Evolutionary conservation across 352 stramenopile genomes (phyloP).

Genomic region (Phytophthora pistaciae): DNA sequence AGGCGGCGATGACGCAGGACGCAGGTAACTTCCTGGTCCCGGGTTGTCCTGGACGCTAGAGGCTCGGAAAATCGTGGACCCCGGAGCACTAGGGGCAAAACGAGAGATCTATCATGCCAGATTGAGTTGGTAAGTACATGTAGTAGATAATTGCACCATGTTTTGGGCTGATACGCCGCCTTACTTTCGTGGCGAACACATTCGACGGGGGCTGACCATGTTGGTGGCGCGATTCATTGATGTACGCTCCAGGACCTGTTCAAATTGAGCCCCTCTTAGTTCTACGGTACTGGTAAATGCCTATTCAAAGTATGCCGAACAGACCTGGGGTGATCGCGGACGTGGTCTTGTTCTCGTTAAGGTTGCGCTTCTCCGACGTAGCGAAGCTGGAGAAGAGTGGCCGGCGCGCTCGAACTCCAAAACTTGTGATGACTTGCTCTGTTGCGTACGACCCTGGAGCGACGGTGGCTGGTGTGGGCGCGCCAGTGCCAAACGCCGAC

Average conservation of each 20-base stretch:
- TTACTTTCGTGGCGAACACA: conserved; percentile 76
- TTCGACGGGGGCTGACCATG: conserved; percentile 49
- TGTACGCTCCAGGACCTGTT: conserved; percentile 70
- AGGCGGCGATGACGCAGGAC: conserved; percentile 28
- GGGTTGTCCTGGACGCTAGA: conserved; percentile 83
- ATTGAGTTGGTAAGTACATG: background rate
- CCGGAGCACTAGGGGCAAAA: conserved; percentile 76
- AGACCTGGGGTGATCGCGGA: conserved; percentile 76
- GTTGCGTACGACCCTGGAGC: conserved; percentile 71
- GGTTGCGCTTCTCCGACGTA: conserved; percentile 72
- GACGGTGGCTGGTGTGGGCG: conserved; percentile 61
- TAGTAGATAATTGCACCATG: background rate
- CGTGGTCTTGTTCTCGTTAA: conserved; percentile 84
- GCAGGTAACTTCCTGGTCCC: conserved; percentile 63
- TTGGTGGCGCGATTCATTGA: conserved; percentile 18
- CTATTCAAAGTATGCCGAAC: background rate
- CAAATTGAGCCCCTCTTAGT: background rate
- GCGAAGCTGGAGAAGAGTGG: conserved; percentile 77
- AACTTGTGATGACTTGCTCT: conserved; percentile 63
- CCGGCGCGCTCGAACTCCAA: conserved; percentile 35
- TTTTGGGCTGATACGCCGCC: background rate
- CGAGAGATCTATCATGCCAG: conserved; percentile 56
- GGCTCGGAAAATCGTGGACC: conserved; percentile 70
- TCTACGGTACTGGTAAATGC: too few species aligned
- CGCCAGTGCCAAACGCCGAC: conserved; percentile 55